A percentile compares a stretch with the other conserved stretches of the same genome.
Evolutionary conservation across 352 stramenopile genomes (phyloP).

Genomic region (Phytophthora vignae): DNA sequence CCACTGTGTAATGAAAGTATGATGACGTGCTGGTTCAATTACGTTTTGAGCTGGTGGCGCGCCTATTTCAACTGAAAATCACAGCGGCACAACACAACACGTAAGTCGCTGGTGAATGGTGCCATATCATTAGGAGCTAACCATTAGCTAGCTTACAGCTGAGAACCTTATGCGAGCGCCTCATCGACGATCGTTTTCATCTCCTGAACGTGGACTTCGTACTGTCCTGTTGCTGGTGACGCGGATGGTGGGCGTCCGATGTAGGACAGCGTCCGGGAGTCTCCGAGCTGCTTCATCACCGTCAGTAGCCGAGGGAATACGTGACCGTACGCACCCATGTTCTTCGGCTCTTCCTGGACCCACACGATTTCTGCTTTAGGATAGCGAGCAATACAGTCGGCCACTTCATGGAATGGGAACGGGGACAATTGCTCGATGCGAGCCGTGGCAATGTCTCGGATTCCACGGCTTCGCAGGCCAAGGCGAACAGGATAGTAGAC

Average conservation of each 20-base stretch:
- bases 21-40: neutral
- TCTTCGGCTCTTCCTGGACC: constrained; percentile 98
- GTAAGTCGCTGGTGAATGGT: no score
- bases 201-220: constrained; percentile 94
- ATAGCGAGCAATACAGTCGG: constrained; percentile 91
- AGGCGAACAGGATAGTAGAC: constrained; percentile 86
- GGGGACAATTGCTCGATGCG: constrained; percentile 92
- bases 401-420: constrained; percentile 98
- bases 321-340: constrained; percentile 98
- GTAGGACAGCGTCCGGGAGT: constrained; percentile 84
- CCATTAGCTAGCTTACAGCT: neutral
- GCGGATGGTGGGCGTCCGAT: constrained; percentile 95
- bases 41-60: neutral
- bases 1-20: neutral
- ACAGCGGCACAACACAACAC: no score
- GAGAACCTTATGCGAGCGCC: constrained; percentile 56
- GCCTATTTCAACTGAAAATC: neutral
- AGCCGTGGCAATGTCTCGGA: constrained; percentile 72
- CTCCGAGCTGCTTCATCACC: constrained; percentile 87
- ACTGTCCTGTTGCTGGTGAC: constrained; percentile 96
- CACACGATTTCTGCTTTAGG: constrained; percentile 97
- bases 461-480: constrained; percentile 58
- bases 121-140: no score
- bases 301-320: constrained; percentile 94
- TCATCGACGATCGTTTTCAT: constrained; percentile 94